A percentile compares a stretch with the other conserved stretches of the same genome.
phyloP scores from a whole-genome alignment of 805 yeast genomes.

The Starmera quercuum region DNA sequence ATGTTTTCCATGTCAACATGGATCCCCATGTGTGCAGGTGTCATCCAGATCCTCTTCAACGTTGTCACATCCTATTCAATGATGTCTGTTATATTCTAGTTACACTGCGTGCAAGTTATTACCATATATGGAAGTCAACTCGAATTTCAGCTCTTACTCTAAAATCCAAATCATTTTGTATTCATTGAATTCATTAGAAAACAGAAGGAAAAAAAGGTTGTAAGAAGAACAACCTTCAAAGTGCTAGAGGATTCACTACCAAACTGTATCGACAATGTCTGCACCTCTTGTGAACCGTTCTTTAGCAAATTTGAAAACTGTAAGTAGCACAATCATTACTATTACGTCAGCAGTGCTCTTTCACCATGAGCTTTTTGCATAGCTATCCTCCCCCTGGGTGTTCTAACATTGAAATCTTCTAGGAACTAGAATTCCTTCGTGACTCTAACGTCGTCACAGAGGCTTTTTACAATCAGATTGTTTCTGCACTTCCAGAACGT shows the following conservation, averaged over 20 bases:
- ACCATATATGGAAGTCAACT: slow-evolving; percentile 2
- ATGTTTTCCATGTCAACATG: slow-evolving; percentile 87
- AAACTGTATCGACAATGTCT: slow-evolving; percentile 22
- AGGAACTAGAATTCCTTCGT: slow-evolving; percentile 69
- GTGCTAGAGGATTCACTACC: too few species aligned
- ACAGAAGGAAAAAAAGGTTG: too few species aligned
- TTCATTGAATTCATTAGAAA: too few species aligned
- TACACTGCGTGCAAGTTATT: background rate
- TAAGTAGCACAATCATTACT: too few species aligned
- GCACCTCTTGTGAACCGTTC: slow-evolving; percentile 71
- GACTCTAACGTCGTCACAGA: slow-evolving; percentile 69
- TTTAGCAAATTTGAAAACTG: slow-evolving; percentile 59
- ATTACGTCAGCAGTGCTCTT: slow-evolving; percentile 13
- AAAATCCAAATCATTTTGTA: too few species aligned
- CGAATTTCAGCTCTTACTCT: too few species aligned
- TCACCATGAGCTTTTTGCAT: background rate
- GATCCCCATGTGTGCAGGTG: slow-evolving; percentile 84
- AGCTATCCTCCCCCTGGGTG: background rate
- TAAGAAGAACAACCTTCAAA: too few species aligned
- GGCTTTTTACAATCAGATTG: slow-evolving; percentile 43
- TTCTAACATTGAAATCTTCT: background rate
- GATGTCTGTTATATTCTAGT: slow-evolving; percentile 35
- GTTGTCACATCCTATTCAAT: slow-evolving; percentile 61
- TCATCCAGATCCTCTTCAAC: slow-evolving; percentile 59
- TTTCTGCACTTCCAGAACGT: slow-evolving; percentile 46